phyloP scores from a whole-genome alignment of 2,329 filamentous ascomycete species.

The Claviceps capensis region DNA sequence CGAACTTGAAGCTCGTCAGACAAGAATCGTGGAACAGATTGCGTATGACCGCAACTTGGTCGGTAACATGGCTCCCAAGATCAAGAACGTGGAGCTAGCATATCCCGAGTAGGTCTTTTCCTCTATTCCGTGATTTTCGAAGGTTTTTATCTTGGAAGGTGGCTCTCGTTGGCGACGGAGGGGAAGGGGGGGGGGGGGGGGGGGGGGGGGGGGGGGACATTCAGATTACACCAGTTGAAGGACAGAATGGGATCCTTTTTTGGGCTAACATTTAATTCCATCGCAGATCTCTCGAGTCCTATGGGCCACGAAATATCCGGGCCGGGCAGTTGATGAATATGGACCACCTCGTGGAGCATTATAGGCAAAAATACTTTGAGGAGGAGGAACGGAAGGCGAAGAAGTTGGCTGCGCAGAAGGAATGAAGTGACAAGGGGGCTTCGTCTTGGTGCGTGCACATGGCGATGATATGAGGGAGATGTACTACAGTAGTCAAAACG shows the following conservation, averaged over 20 bases:
- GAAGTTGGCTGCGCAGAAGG: constrained; percentile 29
- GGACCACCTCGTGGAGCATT: constrained; percentile 44
- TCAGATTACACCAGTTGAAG: too few species aligned
- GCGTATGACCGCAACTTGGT: constrained; percentile 44
- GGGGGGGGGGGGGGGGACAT: too few species aligned
- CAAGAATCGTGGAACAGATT: constrained; percentile 39
- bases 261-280: neutral
- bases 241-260: neutral
- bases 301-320: constrained; percentile 37
- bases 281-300: constrained; percentile 33
- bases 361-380: constrained; percentile 37
- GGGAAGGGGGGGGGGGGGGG: too few species aligned
- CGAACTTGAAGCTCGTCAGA: constrained; percentile 34
- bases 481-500: too few species aligned
- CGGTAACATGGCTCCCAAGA: constrained; percentile 27
- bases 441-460: too few species aligned
- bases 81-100: constrained; percentile 36
- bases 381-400: constrained; percentile 42
- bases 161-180: too few species aligned
- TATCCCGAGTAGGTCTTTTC: constrained; percentile 41
- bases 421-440: constrained; percentile 8
- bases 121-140: too few species aligned
- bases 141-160: too few species aligned
- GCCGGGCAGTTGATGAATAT: constrained; percentile 41
- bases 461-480: too few species aligned